phyloP scores from a whole-genome alignment of 176 grass and related monocot genomes.

The Carex littledalei region DNA sequence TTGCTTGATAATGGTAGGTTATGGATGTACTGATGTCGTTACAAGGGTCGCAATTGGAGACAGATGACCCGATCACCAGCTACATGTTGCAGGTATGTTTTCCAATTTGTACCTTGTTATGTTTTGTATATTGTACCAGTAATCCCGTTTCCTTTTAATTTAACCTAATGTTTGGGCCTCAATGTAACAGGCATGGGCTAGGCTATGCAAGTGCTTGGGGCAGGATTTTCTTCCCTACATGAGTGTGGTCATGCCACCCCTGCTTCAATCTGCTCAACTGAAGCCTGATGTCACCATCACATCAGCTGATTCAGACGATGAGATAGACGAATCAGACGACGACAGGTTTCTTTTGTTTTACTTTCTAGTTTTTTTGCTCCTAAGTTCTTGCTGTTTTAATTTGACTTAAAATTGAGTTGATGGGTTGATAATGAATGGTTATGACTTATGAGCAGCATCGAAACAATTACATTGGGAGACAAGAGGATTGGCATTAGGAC shows the following conservation, averaged over 20 bases:
- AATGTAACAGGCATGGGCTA: constrained; percentile 81
- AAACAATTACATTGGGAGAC: constrained; percentile 92
- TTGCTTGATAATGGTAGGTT: constrained; percentile 42
- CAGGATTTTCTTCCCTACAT: constrained; percentile 99
- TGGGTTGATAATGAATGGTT: constrained; percentile 11
- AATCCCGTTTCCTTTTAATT: background rate
- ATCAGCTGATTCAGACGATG: constrained; percentile 90
- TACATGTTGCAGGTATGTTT: constrained; percentile 92
- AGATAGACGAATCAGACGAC: constrained; percentile 87
- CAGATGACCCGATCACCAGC: constrained; percentile 93
- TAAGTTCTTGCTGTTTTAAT: constrained; percentile 10
- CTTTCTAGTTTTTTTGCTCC: background rate
- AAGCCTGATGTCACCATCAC: constrained; percentile 99
- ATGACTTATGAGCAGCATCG: constrained; percentile 49
- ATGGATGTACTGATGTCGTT: constrained; percentile 98
- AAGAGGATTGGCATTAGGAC: constrained; percentile 96
- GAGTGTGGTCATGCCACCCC: constrained; percentile 94
- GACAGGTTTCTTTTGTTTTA: constrained; percentile 52
- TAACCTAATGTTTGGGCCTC: constrained; percentile 16
- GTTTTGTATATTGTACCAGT: background rate
- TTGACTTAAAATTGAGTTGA: background rate
- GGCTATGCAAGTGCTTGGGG: constrained; percentile 97
- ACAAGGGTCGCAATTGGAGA: constrained; percentile 97
- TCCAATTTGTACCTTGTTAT: background rate
- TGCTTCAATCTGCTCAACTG: constrained; percentile 96